phyloP scores from a whole-genome alignment of 345 rosid genomes.

The Populus tremula region DNA sequence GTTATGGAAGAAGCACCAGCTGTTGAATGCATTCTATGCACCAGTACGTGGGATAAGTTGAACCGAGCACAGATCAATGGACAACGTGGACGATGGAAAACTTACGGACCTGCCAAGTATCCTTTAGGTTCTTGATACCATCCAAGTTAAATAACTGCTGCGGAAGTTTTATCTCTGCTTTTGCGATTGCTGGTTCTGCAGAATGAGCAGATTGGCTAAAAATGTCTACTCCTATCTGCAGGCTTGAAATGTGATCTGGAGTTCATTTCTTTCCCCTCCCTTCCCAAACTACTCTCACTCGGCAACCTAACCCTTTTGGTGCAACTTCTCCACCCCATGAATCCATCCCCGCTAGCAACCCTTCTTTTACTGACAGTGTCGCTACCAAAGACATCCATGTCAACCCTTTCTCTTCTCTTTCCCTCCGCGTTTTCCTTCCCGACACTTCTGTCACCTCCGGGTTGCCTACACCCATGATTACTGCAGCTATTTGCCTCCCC shows the following conservation, averaged over 20 bases:
- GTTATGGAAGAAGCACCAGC: background rate
- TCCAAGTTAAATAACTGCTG: background rate
- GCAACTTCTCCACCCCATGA: conserved; percentile 82
- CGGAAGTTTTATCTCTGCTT: background rate
- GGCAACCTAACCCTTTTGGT: conserved; percentile 52
- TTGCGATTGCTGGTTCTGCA: too few species aligned
- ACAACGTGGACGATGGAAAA: background rate
- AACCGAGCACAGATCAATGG: background rate
- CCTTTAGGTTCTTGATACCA: background rate
- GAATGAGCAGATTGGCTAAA: background rate
- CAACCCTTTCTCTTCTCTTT: conserved; percentile 75
- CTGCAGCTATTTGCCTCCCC: background rate
- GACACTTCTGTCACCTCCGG: conserved; percentile 55
- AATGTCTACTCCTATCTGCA: background rate
- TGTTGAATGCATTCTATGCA: background rate
- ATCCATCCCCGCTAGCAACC: conserved; percentile 64
- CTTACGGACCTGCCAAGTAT: background rate
- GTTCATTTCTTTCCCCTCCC: background rate
- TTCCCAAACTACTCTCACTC: conserved; percentile 55
- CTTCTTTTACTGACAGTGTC: conserved; percentile 81
- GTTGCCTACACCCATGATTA: conserved; percentile 1
- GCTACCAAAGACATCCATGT: conserved; percentile 96
- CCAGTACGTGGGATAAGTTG: background rate
- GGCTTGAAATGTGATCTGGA: background rate
- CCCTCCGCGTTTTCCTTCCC: conserved; percentile 86